Evolutionary conservation across 768 basidiomycete genomes (phyloP).

Genomic region (Boletus patriciae): DNA sequence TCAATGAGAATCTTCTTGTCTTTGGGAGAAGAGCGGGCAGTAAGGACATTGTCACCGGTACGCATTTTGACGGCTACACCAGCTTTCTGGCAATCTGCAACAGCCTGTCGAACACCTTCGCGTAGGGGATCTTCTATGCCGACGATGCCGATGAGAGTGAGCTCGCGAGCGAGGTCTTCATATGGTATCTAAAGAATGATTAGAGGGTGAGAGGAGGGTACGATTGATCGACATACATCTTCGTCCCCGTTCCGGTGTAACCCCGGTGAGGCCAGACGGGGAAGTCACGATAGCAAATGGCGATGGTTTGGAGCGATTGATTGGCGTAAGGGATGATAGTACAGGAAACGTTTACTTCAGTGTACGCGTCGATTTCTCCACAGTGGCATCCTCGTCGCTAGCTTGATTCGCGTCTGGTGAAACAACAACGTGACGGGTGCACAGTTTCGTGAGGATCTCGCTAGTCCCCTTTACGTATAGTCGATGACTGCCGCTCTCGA

Average conservation of each 20-base stretch:
- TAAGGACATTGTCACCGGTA: conserved; percentile 95
- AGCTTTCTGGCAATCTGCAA: conserved; percentile 81
- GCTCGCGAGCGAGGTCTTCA: conserved; percentile 62
- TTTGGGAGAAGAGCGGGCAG: conserved; percentile 92
- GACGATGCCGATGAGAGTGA: conserved; percentile 85
- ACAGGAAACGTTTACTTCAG: conserved; percentile 79
- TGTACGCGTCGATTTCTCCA: conserved; percentile 65
- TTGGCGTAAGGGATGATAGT: conserved; percentile 99
- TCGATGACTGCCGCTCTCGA: conserved; percentile 53
- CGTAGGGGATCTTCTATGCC: conserved; percentile 98
- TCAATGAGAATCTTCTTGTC: conserved; percentile 95
- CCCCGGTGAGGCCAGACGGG: conserved; percentile 76
- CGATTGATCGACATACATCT: conserved; percentile 45
- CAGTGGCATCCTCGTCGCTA: conserved; percentile 23
- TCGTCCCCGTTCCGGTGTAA: conserved; percentile 40
- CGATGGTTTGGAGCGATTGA: conserved; percentile 92
- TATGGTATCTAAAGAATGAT: conserved; percentile 56
- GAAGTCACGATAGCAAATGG: conserved; percentile 90
- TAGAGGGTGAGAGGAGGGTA: conserved; percentile 3
- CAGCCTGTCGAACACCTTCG: conserved; percentile 84
- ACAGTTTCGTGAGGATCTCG: conserved; percentile 85
- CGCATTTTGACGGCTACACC: conserved; percentile 98
- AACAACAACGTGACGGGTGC: conserved; percentile 73
- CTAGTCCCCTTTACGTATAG: conserved; percentile 91
- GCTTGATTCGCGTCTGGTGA: conserved; percentile 19